Conservation (phyloP, 495 filamentous ascomycete genomes). For the Aspergillus coremiiformis region DNA sequence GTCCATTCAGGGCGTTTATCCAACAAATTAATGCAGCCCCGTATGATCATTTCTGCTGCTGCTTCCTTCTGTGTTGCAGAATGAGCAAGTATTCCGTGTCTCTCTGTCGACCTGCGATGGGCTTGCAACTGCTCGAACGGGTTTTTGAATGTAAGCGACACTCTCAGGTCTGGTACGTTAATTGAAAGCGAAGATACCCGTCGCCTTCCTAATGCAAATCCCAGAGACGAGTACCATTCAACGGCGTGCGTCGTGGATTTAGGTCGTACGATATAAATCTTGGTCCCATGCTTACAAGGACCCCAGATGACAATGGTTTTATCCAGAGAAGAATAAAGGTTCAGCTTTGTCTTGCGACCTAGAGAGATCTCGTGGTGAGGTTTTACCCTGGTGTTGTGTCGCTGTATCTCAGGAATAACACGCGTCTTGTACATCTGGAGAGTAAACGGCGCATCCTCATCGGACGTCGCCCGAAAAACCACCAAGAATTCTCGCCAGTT, state of each 20-base stretch:
- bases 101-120: constrained; percentile 29
- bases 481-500: constrained; percentile 70
- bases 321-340: constrained; percentile 64
- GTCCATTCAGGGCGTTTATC: constrained; percentile 53
- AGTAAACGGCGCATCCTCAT: constrained; percentile 48
- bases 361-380: constrained; percentile 53
- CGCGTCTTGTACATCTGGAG: constrained; percentile 65
- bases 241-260: constrained; percentile 57
- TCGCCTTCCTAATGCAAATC: constrained; percentile 52
- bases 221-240: constrained; percentile 72
- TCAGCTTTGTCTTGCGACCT: constrained; percentile 47
- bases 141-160: constrained; percentile 54
- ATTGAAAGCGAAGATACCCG: constrained; percentile 54
- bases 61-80: constrained; percentile 44
- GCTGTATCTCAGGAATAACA: constrained; percentile 58
- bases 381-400: constrained; percentile 39
- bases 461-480: constrained; percentile 53
- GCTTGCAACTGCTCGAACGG: constrained; percentile 54
- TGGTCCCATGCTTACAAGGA: constrained; percentile 47
- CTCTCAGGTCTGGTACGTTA: constrained; percentile 59
- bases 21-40: constrained; percentile 53
- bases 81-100: constrained; percentile 39
- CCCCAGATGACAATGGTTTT: constrained; percentile 67
- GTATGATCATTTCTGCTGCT: constrained; percentile 50
- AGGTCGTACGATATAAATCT: constrained; percentile 61